Base-by-base conservation (phyloP, 306 rosid genomes). In the Delonix regia region DNA sequence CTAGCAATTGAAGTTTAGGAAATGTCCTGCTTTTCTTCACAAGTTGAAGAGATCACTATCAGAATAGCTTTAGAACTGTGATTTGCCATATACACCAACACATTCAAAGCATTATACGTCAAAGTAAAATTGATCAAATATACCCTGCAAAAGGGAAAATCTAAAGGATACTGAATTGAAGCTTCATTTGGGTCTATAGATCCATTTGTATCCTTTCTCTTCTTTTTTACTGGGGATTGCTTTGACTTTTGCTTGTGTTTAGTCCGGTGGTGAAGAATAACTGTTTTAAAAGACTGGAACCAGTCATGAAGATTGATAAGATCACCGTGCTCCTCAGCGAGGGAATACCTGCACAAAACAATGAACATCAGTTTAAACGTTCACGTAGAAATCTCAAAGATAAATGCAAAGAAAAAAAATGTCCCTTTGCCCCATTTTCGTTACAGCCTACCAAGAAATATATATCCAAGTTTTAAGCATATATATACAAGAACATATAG, bases 241-340 rank as follows among this genome's bases (percentile, higher is more conserved):
- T 83, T 89, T n/a, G 77, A 34, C 75, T 81, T 94, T 69, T 79
- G 88, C 70, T 84, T 88, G 75, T 86, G 80, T 89, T 88, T 90
- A 45, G 78, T 80, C 55, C 57, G 81, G 57, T 72, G 68, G 71
- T 66, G 86, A 77, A 74, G 83, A 72, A 83, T 85, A 79, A 88
- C 81, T 57, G 92, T 75, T 85, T 86, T 89, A 79, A 94, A 94
- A 78, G 95, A 88, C 59, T 92, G 95, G 85, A 85, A 92, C 99
- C 97, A 94, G 75, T 94, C 97, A 62, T 92, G 95, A 81, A 94
- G 95, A 85, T 92, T 94, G 88, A 94, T 91, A 60, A 94, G 94
- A 94, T 94, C 99, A 27, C 97, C 97, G 38, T 92, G 98, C 83
- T 94, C 99, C 79, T 92, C 97, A 63, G 97, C 91, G 80, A 94